These are phyloP conservation scores for Colletotrichum cordylinicola DNA, from an alignment of 2,329 filamentous ascomycete genomes.

Conservation along the genomic window DNA sequence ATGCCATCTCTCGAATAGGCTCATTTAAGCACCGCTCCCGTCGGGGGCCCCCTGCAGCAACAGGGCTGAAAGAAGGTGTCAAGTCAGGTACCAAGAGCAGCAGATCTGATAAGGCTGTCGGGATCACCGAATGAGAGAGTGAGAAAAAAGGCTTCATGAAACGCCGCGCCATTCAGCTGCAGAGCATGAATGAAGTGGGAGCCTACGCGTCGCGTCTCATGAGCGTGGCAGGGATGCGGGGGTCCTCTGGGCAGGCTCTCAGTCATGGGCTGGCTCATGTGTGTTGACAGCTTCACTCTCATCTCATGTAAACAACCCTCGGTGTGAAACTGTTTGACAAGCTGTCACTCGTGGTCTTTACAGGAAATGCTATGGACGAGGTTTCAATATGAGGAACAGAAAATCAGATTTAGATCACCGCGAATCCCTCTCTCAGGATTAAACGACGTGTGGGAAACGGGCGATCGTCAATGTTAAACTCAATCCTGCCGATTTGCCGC, in stretches of 20 bases:
- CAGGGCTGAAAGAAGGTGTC: background rate
- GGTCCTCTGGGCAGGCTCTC: background rate
- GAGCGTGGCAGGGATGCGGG: background rate
- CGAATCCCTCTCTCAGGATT: background rate
- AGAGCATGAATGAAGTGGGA: background rate
- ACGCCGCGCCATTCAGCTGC: background rate
- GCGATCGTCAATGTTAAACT: background rate
- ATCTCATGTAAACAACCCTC: background rate
- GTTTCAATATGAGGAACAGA: background rate
- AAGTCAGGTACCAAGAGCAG: background rate
- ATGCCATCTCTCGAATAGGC: background rate
- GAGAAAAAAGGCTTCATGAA: background rate
- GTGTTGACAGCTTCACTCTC: background rate
- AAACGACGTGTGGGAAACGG: background rate
- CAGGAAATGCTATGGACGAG: background rate
- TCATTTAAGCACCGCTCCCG: background rate
- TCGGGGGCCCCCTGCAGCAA: background rate
- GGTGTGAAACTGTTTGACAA: background rate
- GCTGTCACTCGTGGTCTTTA: background rate
- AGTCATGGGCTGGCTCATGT: background rate
- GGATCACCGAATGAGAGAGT: background rate
- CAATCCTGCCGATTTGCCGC: background rate
- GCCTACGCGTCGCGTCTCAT: background rate
- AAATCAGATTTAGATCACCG: background rate
- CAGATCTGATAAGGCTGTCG: background rate